Evolutionary conservation across 2,329 filamentous ascomycete genomes (phyloP), one percentile per base, ranked within the genome.

Genomic region (Epicoccum sorghinum): DNA sequence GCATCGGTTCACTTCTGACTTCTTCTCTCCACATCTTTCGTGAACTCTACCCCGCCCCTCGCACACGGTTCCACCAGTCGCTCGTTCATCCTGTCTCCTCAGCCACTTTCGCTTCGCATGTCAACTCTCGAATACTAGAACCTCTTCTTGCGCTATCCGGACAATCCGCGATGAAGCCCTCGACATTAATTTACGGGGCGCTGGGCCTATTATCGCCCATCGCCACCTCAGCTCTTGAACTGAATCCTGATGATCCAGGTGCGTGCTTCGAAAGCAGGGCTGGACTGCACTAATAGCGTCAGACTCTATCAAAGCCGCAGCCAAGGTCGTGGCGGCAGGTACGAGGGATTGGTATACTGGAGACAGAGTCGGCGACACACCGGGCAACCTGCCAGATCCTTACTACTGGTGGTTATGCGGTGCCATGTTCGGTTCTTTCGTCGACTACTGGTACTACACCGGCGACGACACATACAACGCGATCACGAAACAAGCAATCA

Each of bases 321-420:
- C 87, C 7, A 82, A 80, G 52, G 85, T 82, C 4, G 75, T 89
- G 46, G 87, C 86, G 6, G 79, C 80, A 43, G 85, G 81, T 30
- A 77, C 86, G 62, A 84, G 89, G 80, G 79, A 79, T 40, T 87
- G 85, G 71, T 89, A 89, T 72, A 80, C 78, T 2, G 87, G 86
- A 44, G 87, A 87, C 62, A 73, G 77, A 32, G 82, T 82, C 8
- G 78, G 81, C 38, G 80, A 84, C 73, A 80, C 81, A 10, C 80
- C 87, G 35, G 86, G 80, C 39, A 83, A 88, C 61, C 79, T 76
- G 30, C 74, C 74, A 33, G 66, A 67, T 41, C 74, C 74, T 1
- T 76, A 76, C 62, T 76, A 72, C 61, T 76, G 74, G 74, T 76
- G 74, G 73, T 65, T 75, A 58, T 70, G 66, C 9, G 73, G 73